Conservation (phyloP, 2,329 filamentous ascomycete genomes). For the Trichophyton schoenleinii region DNA sequence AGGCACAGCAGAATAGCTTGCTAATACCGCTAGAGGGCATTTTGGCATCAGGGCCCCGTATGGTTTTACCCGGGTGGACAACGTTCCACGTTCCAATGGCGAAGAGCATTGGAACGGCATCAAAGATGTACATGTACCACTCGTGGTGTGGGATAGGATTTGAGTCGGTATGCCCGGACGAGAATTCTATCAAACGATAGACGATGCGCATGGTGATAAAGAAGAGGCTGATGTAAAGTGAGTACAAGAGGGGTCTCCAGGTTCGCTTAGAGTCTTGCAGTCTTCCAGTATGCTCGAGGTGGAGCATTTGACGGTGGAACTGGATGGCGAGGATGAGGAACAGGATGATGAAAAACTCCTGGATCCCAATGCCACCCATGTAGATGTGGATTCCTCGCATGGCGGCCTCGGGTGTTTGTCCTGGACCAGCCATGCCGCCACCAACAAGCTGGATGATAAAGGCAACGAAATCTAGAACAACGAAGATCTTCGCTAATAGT, state of each 20-base stretch:
- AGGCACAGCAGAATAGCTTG: background rate
- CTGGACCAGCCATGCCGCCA: constrained; percentile 15
- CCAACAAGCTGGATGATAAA: constrained; percentile 12
- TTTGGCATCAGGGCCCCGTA: constrained; percentile 19
- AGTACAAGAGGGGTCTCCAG: constrained; percentile 31
- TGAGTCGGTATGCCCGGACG: constrained; percentile 34
- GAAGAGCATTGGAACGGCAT: constrained; percentile 30
- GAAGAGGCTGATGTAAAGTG: constrained; percentile 40
- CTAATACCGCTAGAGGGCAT: background rate
- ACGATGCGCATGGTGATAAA: constrained; percentile 45
- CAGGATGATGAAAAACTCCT: constrained; percentile 40
- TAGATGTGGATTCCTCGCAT: constrained; percentile 20
- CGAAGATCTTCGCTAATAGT: constrained; percentile 28
- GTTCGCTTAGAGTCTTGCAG: constrained; percentile 21
- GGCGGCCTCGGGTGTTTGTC: constrained; percentile 6
- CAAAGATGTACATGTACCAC: constrained; percentile 29
- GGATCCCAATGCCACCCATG: constrained; percentile 33
- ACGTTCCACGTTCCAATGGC: constrained; percentile 27
- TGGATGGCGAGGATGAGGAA: constrained; percentile 39
- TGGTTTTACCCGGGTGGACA: constrained; percentile 25
- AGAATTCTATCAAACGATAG: constrained; percentile 49
- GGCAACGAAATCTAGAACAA: constrained; percentile 30
- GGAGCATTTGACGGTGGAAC: constrained; percentile 36
- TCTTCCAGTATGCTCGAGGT: constrained; percentile 31
- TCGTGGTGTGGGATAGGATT: constrained; percentile 23